Conservation (phyloP, 371 early-diverging fungal genomes). For the Conidiobolus incongruus region DNA sequence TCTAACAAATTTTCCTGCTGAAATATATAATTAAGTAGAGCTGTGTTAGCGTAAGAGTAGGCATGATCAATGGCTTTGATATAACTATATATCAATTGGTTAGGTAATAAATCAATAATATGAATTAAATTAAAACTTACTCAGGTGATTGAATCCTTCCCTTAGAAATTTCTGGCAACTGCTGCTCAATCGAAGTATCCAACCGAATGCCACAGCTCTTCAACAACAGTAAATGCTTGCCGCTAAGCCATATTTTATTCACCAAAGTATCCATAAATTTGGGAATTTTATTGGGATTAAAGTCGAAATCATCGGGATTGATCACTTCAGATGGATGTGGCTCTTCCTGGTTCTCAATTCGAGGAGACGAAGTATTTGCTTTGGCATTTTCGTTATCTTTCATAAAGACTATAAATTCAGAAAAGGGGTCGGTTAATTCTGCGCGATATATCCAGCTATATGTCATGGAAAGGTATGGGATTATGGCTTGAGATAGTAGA, state of each 20-base stretch:
- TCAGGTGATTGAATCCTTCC: no score
- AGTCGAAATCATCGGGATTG: no score
- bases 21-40: slow-evolving; percentile 37
- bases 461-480: slow-evolving; percentile 63
- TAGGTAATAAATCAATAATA: slow-evolving; percentile 5
- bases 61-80: slow-evolving; percentile 47
- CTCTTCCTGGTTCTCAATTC: slow-evolving; percentile 70
- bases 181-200: slow-evolving; percentile 12
- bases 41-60: slow-evolving; percentile 48
- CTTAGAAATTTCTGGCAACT: no score
- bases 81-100: slow-evolving; percentile 15
- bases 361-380: slow-evolving; percentile 9
- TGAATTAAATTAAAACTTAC: no score
- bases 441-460: slow-evolving; percentile 75
- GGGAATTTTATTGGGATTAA: slow-evolving; percentile 42
- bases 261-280: slow-evolving; percentile 44
- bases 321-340: no score
- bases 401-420: slow-evolving; percentile 60
- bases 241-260: slow-evolving; percentile 64
- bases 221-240: slow-evolving; percentile 22
- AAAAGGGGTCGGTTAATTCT: slow-evolving; percentile 55
- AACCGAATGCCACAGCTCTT: slow-evolving; percentile 1
- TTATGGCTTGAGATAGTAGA: slow-evolving; percentile 44
- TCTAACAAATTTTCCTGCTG: slow-evolving; percentile 41
- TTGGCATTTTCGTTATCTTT: slow-evolving; percentile 6